Conservation (phyloP, 2,329 filamentous ascomycete genomes). For the Ustilaginoidea virens region DNA sequence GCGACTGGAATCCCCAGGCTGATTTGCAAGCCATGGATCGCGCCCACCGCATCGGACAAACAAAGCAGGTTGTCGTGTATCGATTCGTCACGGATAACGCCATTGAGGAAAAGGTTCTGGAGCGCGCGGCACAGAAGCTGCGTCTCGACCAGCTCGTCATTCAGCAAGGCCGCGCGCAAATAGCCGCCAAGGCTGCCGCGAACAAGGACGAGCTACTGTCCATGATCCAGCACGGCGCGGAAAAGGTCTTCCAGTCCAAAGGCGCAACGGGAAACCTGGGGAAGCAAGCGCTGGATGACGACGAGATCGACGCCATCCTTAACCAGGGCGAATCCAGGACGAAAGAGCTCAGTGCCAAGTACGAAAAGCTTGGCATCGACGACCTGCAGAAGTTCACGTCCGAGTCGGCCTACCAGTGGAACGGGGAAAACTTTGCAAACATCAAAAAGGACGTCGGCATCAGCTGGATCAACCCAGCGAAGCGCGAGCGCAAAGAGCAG, state of each 20-base stretch:
- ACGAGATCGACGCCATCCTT: slow-evolving; percentile 82
- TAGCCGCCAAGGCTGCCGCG: slow-evolving; percentile 75
- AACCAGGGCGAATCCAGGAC: slow-evolving; percentile 78
- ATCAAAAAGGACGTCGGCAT: slow-evolving; percentile 85
- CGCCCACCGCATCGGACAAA: slow-evolving; percentile 95
- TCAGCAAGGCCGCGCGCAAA: slow-evolving; percentile 88
- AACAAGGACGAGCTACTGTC: slow-evolving; percentile 92
- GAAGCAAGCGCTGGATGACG: slow-evolving; percentile 54
- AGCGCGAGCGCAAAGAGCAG: slow-evolving; percentile 96
- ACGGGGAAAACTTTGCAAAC: slow-evolving; percentile 87
- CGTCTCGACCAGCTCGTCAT: slow-evolving; percentile 95
- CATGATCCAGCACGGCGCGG: slow-evolving; percentile 99
- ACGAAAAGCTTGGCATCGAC: slow-evolving; percentile 92
- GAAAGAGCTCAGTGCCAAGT: slow-evolving; percentile 79
- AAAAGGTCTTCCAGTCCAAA: slow-evolving; percentile 73
- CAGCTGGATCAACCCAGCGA: slow-evolving; percentile 95
- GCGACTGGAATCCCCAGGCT: slow-evolving; percentile 97
- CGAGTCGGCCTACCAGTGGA: slow-evolving; percentile 97
- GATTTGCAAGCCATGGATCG: slow-evolving; percentile 98
- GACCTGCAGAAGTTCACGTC: slow-evolving; percentile 96
- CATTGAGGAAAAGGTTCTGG: slow-evolving; percentile 95
- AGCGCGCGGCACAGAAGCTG: slow-evolving; percentile 91
- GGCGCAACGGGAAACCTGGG: slow-evolving; percentile 46
- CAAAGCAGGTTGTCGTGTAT: slow-evolving; percentile 94
- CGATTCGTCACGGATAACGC: slow-evolving; percentile 95